These are phyloP conservation scores for Chlorencoelia australis DNA, from an alignment of 2,329 filamentous ascomycete species.

Conservation along the genomic window DNA sequence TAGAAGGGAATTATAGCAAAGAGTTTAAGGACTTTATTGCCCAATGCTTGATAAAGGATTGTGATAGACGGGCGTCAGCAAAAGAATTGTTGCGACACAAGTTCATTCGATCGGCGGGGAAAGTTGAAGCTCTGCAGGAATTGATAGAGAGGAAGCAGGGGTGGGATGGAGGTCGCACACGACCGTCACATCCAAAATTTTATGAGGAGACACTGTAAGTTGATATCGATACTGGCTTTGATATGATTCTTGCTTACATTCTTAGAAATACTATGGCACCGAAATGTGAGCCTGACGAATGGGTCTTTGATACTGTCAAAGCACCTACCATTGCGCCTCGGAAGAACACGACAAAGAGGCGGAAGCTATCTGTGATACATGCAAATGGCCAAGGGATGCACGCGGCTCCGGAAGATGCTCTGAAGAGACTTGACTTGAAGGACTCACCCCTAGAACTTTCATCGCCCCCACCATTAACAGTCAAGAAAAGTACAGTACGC, in stretches of 20 bases:
- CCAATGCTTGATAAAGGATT: slow-evolving; percentile 85
- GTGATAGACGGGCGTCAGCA: slow-evolving; percentile 72
- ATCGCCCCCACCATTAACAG: slow-evolving; percentile 44
- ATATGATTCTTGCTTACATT: slow-evolving; percentile 12
- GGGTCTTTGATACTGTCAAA: slow-evolving; percentile 93
- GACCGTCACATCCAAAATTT: slow-evolving; percentile 65
- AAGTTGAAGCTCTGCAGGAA: slow-evolving; percentile 79
- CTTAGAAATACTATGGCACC: slow-evolving; percentile 54
- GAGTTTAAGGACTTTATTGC: slow-evolving; percentile 93
- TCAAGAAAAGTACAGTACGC: slow-evolving; percentile 47
- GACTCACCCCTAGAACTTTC: slow-evolving; percentile 48
- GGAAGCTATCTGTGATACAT: slow-evolving; percentile 48
- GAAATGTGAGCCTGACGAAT: slow-evolving; percentile 67
- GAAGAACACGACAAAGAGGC: slow-evolving; percentile 41
- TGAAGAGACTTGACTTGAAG: slow-evolving; percentile 50
- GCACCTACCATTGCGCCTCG: slow-evolving; percentile 49
- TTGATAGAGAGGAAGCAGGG: slow-evolving; percentile 74
- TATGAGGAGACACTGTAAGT: slow-evolving; percentile 81
- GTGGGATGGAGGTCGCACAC: slow-evolving; percentile 65
- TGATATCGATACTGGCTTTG: not conserved
- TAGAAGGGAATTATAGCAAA: slow-evolving; percentile 76
- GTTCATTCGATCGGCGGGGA: slow-evolving; percentile 80
- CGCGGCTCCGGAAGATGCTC: slow-evolving; percentile 41
- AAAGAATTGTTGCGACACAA: slow-evolving; percentile 80
- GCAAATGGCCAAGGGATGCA: slow-evolving; percentile 28